phyloP scores from a whole-genome alignment of 306 rosid genomes.

The Cucurbita moschata region DNA sequence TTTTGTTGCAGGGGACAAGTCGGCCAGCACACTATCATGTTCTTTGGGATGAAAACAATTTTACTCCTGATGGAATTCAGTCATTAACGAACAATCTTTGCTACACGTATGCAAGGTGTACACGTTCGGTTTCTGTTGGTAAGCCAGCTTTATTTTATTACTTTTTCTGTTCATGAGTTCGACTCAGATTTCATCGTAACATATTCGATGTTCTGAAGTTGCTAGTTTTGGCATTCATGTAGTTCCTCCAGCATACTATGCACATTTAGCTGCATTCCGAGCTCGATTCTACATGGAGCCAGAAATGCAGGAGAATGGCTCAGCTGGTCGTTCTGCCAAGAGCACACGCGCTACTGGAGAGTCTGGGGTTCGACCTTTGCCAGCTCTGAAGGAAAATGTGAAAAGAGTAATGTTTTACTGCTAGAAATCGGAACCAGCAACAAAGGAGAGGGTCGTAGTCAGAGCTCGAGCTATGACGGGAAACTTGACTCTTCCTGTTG shows the following conservation, averaged over 20 bases:
- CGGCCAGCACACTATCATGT: slow-evolving; percentile 93
- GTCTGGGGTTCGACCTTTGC: slow-evolving; percentile 72
- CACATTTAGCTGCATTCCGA: slow-evolving; percentile 89
- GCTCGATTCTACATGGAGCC: slow-evolving; percentile 93
- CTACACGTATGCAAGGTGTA: slow-evolving; percentile 86
- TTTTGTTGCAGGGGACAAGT: slow-evolving; percentile 55
- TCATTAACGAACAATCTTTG: slow-evolving; percentile 79
- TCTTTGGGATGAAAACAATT: slow-evolving; percentile 91
- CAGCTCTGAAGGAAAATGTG: slow-evolving; percentile 86
- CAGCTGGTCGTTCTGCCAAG: slow-evolving; percentile 33
- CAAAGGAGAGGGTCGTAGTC: background rate
- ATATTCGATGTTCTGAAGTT: background rate
- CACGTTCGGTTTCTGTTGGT: slow-evolving; percentile 88
- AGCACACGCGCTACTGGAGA: slow-evolving; percentile 38
- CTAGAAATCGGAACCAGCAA: slow-evolving; percentile 12
- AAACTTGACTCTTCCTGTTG: background rate
- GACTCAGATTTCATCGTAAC: background rate
- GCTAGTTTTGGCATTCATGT: slow-evolving; percentile 13
- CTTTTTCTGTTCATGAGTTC: background rate
- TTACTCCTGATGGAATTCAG: slow-evolving; percentile 80
- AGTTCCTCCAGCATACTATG: slow-evolving; percentile 94
- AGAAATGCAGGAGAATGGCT: slow-evolving; percentile 61
- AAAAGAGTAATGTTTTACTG: slow-evolving; percentile 98
- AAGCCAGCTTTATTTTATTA: slow-evolving; percentile 12
- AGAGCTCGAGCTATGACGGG: background rate